phyloP scores from a whole-genome alignment of 768 basidiomycete genomes.

The Paxillus ammoniavirescens region DNA sequence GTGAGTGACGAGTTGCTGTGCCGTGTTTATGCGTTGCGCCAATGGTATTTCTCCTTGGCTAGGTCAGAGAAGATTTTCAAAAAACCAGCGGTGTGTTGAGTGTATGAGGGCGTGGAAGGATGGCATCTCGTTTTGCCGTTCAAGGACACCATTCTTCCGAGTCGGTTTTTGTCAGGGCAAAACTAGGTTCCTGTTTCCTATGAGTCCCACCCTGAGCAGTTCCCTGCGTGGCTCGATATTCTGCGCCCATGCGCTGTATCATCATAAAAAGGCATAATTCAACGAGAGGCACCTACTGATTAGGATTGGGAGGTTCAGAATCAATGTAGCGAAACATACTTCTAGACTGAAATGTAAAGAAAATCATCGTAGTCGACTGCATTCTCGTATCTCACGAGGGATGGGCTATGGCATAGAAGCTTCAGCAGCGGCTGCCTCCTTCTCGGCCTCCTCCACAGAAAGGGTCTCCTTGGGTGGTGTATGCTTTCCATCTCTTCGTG shows the following conservation, averaged over 20 bases:
- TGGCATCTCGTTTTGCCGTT: not conserved
- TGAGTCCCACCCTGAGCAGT: not conserved
- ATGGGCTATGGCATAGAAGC: constrained; percentile 5
- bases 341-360: constrained; percentile 15
- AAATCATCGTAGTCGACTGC: not conserved
- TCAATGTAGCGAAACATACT: constrained; percentile 16
- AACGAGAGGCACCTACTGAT: constrained; percentile 15
- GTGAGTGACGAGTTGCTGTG: constrained; percentile 33
- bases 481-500: constrained; percentile 36
- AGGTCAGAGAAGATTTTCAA: constrained; percentile 26
- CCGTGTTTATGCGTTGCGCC: not conserved
- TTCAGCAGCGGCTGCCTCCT: constrained; percentile 7
- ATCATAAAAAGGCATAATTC: constrained; percentile 11
- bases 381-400: constrained; percentile 11
- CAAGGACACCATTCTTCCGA: too few relatives aligned
- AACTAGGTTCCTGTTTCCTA: not conserved
- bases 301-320: constrained; percentile 15
- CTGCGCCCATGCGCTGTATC: constrained; percentile 1
- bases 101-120: constrained; percentile 2
- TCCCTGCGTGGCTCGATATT: constrained; percentile 1
- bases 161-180: too few relatives aligned
- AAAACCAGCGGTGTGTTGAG: constrained; percentile 7
- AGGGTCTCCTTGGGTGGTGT: constrained; percentile 34
- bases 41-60: not conserved
- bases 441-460: constrained; percentile 26